Evolutionary conservation across 1,284 basidiomycete genomes (phyloP).

Genomic region (Papiliotrema flavescens): DNA sequence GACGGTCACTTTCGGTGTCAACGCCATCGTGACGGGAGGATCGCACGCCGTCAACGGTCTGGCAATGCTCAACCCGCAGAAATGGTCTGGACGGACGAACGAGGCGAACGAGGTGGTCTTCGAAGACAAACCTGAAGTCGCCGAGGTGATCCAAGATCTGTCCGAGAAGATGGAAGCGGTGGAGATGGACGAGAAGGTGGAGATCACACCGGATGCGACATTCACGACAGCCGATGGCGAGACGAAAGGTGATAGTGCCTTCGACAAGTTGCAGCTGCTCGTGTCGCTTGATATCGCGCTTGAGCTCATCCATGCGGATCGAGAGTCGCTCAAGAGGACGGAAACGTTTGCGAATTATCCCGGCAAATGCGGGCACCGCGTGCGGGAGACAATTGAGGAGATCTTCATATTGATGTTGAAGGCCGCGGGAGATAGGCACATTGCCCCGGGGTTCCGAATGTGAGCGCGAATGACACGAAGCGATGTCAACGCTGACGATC

Average conservation of each 20-base stretch:
- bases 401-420: slow-evolving; percentile 80
- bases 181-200: slow-evolving; percentile 11
- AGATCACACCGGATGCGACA: neutral
- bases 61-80: slow-evolving; percentile 78
- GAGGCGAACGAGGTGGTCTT: slow-evolving; percentile 19
- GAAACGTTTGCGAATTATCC: slow-evolving; percentile 87
- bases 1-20: slow-evolving; percentile 66
- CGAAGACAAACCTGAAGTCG: slow-evolving; percentile 49
- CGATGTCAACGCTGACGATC: slow-evolving; percentile 4
- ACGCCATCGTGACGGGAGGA: slow-evolving; percentile 61
- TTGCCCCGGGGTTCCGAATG: slow-evolving; percentile 78
- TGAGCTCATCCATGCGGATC: slow-evolving; percentile 85
- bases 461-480: slow-evolving; percentile 49
- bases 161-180: slow-evolving; percentile 1
- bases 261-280: slow-evolving; percentile 73
- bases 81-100: slow-evolving; percentile 57
- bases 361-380: slow-evolving; percentile 72
- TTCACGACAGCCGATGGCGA: neutral
- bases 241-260: slow-evolving; percentile 26
- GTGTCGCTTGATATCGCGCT: slow-evolving; percentile 88
- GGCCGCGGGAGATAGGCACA: slow-evolving; percentile 72
- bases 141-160: slow-evolving; percentile 6
- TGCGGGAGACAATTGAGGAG: slow-evolving; percentile 86
- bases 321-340: slow-evolving; percentile 84
- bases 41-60: slow-evolving; percentile 78